Conservation (phyloP, 2,329 filamentous ascomycete species). For the Pestalotiopsis sp. region DNA sequence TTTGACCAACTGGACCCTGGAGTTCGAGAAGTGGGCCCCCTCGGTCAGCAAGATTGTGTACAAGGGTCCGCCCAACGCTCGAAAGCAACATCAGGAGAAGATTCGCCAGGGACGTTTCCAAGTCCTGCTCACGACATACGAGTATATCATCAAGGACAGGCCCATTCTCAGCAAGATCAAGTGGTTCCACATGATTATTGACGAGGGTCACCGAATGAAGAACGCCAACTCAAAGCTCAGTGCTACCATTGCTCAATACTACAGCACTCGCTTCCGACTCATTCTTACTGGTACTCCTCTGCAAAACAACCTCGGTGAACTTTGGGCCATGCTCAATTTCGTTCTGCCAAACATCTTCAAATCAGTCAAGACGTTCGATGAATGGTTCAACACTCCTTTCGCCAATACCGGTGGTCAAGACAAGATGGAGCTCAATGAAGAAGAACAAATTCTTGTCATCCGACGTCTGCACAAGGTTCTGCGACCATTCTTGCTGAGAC, state of each 20-base stretch:
- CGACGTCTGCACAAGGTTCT: slow-evolving; percentile 97
- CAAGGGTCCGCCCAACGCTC: slow-evolving; percentile 87
- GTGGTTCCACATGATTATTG: slow-evolving; percentile 99
- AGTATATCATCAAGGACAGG: slow-evolving; percentile 99
- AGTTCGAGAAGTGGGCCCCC: slow-evolving; percentile 99
- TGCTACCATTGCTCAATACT: slow-evolving; percentile 92
- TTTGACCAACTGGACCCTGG: slow-evolving; percentile 96
- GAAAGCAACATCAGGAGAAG: slow-evolving; percentile 90
- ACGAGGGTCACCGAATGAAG: slow-evolving; percentile 99
- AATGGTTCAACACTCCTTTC: slow-evolving; percentile 99
- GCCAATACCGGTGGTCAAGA: slow-evolving; percentile 97
- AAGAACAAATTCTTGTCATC: slow-evolving; percentile 98
- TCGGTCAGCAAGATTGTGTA: slow-evolving; percentile 87
- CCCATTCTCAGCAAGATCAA: slow-evolving; percentile 97
- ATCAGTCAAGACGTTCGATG: slow-evolving; percentile 96
- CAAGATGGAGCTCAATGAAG: slow-evolving; percentile 98
- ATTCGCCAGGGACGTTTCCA: slow-evolving; percentile 96
- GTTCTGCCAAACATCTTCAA: slow-evolving; percentile 99
- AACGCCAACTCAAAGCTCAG: slow-evolving; percentile 96
- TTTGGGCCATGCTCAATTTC: slow-evolving; percentile 99
- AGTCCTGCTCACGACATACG: slow-evolving; percentile 94
- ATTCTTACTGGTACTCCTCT: slow-evolving; percentile 97
- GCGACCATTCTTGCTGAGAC: slow-evolving; percentile 93
- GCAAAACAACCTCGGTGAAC: slow-evolving; percentile 93
- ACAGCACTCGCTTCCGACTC: slow-evolving; percentile 89